Evolutionary conservation across 306 rosid species (phyloP).

Genomic region (Inga laurina): DNA sequence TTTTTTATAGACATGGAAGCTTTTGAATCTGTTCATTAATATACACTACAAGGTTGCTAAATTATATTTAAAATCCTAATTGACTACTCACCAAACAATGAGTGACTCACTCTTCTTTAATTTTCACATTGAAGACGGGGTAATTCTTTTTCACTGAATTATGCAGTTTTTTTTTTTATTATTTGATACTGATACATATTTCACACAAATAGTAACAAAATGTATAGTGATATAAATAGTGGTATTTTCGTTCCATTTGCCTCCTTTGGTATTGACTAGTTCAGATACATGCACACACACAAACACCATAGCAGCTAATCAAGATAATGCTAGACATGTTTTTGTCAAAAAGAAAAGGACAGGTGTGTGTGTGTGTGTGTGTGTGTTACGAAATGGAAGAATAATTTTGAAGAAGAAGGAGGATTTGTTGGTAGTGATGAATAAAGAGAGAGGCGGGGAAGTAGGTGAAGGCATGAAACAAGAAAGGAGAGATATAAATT

Average conservation of each 20-base stretch:
- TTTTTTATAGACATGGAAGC: background rate
- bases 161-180: background rate
- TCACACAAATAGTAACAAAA: background rate
- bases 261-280: background rate
- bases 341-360: background rate
- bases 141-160: background rate
- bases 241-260: background rate
- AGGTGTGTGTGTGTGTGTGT: too few relatives aligned
- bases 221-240: background rate
- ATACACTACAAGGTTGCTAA: background rate
- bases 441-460: background rate
- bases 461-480: slow-evolving; percentile 9
- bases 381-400: background rate
- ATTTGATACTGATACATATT: background rate
- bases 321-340: too few relatives aligned
- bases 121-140: background rate
- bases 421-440: background rate
- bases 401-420: background rate
- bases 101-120: background rate
- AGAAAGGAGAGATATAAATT: slow-evolving; percentile 6
- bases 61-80: slow-evolving; percentile 15
- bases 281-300: background rate
- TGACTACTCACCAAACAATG: background rate
- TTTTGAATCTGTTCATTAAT: background rate
- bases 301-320: too few relatives aligned